Evolutionary conservation across 192 early-diverging fungal genomes (phyloP).

Genomic region (Coemansia sp.): DNA sequence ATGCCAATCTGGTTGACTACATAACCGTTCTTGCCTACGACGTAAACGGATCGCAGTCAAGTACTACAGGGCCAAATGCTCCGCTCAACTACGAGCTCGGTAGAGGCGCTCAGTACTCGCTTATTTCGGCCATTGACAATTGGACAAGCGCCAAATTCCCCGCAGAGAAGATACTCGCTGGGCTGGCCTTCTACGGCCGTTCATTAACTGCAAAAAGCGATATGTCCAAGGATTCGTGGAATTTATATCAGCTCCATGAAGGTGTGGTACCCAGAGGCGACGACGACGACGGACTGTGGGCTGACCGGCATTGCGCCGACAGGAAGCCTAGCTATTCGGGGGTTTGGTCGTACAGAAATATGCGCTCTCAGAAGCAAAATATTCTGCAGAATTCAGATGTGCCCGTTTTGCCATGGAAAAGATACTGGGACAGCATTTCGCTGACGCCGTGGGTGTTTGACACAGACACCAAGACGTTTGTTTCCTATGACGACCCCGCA

Average conservation of each 20-base stretch:
- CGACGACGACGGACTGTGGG: slow-evolving; percentile 47
- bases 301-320: slow-evolving; percentile 22
- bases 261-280: slow-evolving; percentile 56
- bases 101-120: slow-evolving; percentile 34
- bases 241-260: slow-evolving; percentile 38
- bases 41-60: slow-evolving; percentile 55
- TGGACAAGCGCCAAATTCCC: slow-evolving; percentile 64
- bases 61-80: slow-evolving; percentile 62
- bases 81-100: slow-evolving; percentile 50
- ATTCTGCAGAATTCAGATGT: slow-evolving; percentile 33
- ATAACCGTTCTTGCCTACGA: slow-evolving; percentile 74
- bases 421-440: slow-evolving; percentile 58
- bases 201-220: slow-evolving; percentile 19
- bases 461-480: slow-evolving; percentile 57
- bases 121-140: slow-evolving; percentile 50
- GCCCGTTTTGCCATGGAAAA: slow-evolving; percentile 54
- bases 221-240: slow-evolving; percentile 35
- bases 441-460: slow-evolving; percentile 63
- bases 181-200: slow-evolving; percentile 65
- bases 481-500: slow-evolving; percentile 75
- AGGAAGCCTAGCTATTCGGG: slow-evolving; percentile 36
- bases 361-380: slow-evolving; percentile 49
- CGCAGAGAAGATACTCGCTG: slow-evolving; percentile 57
- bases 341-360: slow-evolving; percentile 62
- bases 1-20: slow-evolving; percentile 61